These are phyloP conservation scores for Rhamnella rubrinervis DNA, from an alignment of 331 rosid species.

Conservation along the genomic window DNA sequence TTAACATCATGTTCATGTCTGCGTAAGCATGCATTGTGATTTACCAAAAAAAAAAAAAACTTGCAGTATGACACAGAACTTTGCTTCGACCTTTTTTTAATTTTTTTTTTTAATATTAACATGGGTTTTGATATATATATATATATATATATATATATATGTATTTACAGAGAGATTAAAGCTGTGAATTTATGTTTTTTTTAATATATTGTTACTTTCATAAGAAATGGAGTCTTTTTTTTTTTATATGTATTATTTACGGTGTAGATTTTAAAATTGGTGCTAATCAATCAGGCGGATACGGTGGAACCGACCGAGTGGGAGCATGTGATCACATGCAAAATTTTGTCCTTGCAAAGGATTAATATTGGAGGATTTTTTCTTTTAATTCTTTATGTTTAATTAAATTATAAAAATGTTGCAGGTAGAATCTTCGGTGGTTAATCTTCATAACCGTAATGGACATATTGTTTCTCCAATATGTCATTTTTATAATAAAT, in stretches of 20 bases:
- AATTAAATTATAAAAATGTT: conserved; percentile 1
- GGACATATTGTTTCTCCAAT: conserved; percentile 18
- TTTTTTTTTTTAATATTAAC: neutral
- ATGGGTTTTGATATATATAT: neutral
- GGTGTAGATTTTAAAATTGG: neutral
- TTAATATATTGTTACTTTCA: neutral
- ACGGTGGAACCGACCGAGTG: conserved; percentile 55
- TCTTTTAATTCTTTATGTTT: neutral
- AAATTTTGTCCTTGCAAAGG: conserved; percentile 39
- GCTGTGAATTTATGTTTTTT: neutral
- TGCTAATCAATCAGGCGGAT: conserved; percentile 41
- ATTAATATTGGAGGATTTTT: neutral
- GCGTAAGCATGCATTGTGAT: neutral
- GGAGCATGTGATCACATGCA: conserved; percentile 85
- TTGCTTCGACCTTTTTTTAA: too few relatives aligned
- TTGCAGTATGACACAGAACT: neutral
- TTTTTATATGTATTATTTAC: neutral
- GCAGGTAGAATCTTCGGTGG: conserved; percentile 25
- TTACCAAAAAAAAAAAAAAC: too few relatives aligned
- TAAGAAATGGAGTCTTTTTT: neutral
- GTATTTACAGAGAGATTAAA: neutral
- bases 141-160: neutral
- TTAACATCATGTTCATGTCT: neutral
- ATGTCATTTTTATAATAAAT: conserved; percentile 17
- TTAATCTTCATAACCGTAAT: conserved; percentile 21